Percentiles rank a stretch among this genome's conserved stretches.
Conservation (phyloP, 73 alveolate genomes). For the Paramecium biaurelia region DNA sequence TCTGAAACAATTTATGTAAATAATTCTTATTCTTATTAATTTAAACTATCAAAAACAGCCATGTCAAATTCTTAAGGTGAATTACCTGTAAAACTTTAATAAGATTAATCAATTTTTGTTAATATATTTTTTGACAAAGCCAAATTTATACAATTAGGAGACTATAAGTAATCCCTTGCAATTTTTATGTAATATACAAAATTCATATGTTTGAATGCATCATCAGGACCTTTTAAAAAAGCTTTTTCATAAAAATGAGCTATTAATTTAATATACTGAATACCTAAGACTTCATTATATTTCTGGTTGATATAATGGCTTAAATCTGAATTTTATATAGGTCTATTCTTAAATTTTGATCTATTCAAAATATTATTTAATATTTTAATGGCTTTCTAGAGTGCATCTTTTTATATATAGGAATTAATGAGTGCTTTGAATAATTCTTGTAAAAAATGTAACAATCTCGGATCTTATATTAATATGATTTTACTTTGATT, state of each 20-base stretch:
- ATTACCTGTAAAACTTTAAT: not conserved
- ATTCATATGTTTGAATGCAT: not conserved
- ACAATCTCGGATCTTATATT: not conserved
- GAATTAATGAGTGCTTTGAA: not conserved
- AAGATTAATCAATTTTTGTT: not conserved
- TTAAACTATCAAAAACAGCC: not conserved
- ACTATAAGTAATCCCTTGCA: not conserved
- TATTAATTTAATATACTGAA: not conserved
- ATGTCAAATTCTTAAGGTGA: not conserved
- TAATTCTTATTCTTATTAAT: not conserved
- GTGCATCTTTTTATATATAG: not conserved
- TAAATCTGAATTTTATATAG: not conserved
- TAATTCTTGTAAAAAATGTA: not conserved
- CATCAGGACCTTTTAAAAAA: not conserved
- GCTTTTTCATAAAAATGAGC: constrained; percentile 19
- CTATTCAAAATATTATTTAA: not conserved
- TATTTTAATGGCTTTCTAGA: not conserved
- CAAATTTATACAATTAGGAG: not conserved
- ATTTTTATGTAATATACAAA: not conserved
- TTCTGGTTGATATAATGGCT: not conserved
- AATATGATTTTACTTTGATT: not conserved
- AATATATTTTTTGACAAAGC: not conserved
- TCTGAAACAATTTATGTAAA: not conserved
- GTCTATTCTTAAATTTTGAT: not conserved
- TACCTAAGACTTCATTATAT: not conserved